Conservation (phyloP, 2,329 filamentous ascomycete species). For the Alternaria rosae region DNA sequence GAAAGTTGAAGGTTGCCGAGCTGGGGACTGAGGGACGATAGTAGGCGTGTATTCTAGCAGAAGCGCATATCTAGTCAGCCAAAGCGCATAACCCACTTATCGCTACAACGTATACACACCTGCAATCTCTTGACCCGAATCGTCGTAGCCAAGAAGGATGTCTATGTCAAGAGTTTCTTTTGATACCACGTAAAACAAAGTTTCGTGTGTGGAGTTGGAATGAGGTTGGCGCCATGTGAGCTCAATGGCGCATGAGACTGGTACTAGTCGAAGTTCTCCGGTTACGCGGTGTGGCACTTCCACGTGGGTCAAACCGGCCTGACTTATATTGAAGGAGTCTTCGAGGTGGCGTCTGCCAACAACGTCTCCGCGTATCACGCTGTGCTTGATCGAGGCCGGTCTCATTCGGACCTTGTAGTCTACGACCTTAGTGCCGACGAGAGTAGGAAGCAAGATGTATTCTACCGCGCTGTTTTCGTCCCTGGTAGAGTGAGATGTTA, state of each 20-base stretch:
- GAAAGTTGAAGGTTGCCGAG: neutral
- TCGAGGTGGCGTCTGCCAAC: neutral
- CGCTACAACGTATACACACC: neutral
- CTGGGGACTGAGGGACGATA: neutral
- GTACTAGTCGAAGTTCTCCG: neutral
- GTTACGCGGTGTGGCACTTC: neutral
- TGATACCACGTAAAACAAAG: constrained; percentile 7
- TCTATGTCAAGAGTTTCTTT: constrained; percentile 1
- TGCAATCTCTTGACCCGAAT: constrained; percentile 1
- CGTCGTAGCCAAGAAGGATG: constrained; percentile 1
- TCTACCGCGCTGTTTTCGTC: neutral
- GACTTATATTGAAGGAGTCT: neutral
- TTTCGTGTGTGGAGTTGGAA: constrained; percentile 1
- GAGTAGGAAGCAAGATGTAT: neutral
- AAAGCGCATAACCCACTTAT: neutral
- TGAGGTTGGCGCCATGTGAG: constrained; percentile 3
- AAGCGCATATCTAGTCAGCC: neutral
- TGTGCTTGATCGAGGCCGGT: constrained; percentile 2
- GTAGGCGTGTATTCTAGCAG: neutral
- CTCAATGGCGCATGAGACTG: neutral
- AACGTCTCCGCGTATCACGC: constrained; percentile 6
- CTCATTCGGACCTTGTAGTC: neutral
- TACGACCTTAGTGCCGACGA: neutral
- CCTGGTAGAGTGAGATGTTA: neutral
- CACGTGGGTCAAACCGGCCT: neutral